Conservation (phyloP, 345 rosid species). For the Clarkia xantiana region DNA sequence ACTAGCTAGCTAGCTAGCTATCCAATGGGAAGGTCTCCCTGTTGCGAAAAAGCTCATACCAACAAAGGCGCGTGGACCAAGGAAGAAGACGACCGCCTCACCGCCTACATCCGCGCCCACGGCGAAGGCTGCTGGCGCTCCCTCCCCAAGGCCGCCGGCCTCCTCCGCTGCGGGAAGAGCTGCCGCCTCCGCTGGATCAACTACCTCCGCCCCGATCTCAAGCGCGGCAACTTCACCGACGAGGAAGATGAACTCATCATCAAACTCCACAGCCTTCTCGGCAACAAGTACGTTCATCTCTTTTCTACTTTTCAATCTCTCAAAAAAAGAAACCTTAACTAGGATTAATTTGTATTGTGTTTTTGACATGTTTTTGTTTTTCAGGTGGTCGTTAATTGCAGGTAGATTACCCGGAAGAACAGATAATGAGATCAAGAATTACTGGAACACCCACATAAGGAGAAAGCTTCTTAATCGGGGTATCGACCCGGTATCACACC, state of each 20-base stretch:
- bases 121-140: conserved; percentile 89
- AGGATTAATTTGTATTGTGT: conserved; percentile 1
- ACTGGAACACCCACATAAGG: conserved; percentile 79
- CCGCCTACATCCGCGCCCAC: conserved; percentile 53
- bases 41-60: conserved; percentile 74
- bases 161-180: conserved; percentile 65
- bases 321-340: neutral
- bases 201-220: conserved; percentile 64
- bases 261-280: conserved; percentile 63
- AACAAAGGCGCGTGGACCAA: conserved; percentile 87
- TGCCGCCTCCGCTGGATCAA: conserved; percentile 83
- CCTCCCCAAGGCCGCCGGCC: conserved; percentile 74
- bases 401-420: conserved; percentile 75
- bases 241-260: conserved; percentile 75
- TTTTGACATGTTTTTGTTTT: conserved; percentile 1
- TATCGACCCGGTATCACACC: conserved; percentile 62
- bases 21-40: conserved; percentile 70
- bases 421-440: conserved; percentile 75
- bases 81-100: conserved; percentile 68
- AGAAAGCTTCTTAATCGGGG: conserved; percentile 71
- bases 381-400: conserved; percentile 74
- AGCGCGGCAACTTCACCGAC: conserved; percentile 64
- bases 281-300: conserved; percentile 43
- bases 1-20: neutral
- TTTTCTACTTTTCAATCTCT: neutral